These are phyloP conservation scores for Liriodendron chinense DNA, from an alignment of 164 flowering plant genomes.

Conservation along the genomic window DNA sequence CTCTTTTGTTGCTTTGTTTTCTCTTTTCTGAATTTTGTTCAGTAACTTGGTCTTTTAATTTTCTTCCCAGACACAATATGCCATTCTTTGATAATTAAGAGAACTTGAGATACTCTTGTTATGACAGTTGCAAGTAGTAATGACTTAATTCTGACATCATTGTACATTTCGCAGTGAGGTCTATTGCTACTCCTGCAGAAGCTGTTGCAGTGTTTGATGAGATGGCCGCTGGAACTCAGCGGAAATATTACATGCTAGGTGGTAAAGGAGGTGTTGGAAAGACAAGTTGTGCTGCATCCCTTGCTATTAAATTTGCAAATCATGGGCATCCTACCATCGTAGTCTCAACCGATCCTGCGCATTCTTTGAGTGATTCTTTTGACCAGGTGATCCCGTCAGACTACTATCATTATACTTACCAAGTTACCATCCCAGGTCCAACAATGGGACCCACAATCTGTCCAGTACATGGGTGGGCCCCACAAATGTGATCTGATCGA, in stretches of 20 bases:
- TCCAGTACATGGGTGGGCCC: not conserved
- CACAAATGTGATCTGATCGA: not conserved
- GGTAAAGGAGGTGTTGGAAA: slow-evolving; percentile 99
- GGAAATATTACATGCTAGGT: slow-evolving; percentile 89
- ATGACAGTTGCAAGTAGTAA: not conserved
- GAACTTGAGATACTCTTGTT: too few relatives aligned
- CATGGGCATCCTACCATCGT: slow-evolving; percentile 86
- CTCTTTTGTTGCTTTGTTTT: too few relatives aligned
- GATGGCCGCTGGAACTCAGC: slow-evolving; percentile 59
- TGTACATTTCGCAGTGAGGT: slow-evolving; percentile 52
- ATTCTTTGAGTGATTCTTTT: slow-evolving; percentile 97
- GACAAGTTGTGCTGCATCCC: slow-evolving; percentile 96
- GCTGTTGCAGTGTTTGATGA: slow-evolving; percentile 68
- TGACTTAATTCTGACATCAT: too few relatives aligned
- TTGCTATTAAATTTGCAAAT: slow-evolving; percentile 90
- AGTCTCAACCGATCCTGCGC: slow-evolving; percentile 98
- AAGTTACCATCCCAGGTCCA: not conserved
- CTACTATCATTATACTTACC: not conserved
- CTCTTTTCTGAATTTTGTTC: too few relatives aligned
- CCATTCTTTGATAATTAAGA: too few relatives aligned
- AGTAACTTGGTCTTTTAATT: too few relatives aligned
- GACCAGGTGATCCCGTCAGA: slow-evolving; percentile 50
- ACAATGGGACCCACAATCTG: not conserved
- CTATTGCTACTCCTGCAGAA: slow-evolving; percentile 74
- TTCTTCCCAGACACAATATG: too few relatives aligned